Conservation (phyloP, 768 basidiomycete species). For the Cyathus striatus region DNA sequence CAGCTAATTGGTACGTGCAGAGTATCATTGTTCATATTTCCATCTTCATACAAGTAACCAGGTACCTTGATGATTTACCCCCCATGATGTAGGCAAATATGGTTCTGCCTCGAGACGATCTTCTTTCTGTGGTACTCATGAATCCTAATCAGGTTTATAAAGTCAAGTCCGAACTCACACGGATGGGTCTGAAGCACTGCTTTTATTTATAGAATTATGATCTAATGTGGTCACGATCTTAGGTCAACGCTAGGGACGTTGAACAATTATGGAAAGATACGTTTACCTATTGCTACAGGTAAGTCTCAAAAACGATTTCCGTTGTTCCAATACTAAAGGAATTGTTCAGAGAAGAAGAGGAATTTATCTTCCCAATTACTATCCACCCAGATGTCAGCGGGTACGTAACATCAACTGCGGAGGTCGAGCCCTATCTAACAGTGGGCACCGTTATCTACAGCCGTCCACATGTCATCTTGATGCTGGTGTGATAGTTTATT, state of each 20-base stretch:
- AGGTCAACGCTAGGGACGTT: conserved; percentile 63
- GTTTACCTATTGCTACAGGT: conserved; percentile 66
- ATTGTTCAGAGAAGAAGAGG: conserved; percentile 50
- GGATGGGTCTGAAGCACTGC: conserved; percentile 48
- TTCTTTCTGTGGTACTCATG: conserved; percentile 2
- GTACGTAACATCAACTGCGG: conserved; percentile 23
- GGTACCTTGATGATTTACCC: conserved; percentile 70
- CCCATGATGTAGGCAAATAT: conserved; percentile 56
- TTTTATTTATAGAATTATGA: not conserved
- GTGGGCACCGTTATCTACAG: conserved; percentile 20
- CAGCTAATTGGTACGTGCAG: conserved; percentile 57
- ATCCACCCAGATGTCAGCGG: conserved; percentile 78
- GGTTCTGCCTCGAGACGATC: not conserved
- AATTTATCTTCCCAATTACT: conserved; percentile 71
- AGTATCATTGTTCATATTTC: not conserved
- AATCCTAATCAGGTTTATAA: conserved; percentile 53
- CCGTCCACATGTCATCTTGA: conserved; percentile 65
- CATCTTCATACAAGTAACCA: conserved; percentile 9
- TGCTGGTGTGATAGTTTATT: conserved; percentile 42
- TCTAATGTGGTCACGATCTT: not conserved
- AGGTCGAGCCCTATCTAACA: conserved; percentile 4
- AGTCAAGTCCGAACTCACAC: conserved; percentile 61
- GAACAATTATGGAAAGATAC: conserved; percentile 76
- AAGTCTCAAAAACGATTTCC: not conserved
- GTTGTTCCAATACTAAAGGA: conserved; percentile 6